These are phyloP conservation scores for Ambrosia artemisiifolia DNA, from an alignment of 129 eudicot species.

Conservation along the genomic window DNA sequence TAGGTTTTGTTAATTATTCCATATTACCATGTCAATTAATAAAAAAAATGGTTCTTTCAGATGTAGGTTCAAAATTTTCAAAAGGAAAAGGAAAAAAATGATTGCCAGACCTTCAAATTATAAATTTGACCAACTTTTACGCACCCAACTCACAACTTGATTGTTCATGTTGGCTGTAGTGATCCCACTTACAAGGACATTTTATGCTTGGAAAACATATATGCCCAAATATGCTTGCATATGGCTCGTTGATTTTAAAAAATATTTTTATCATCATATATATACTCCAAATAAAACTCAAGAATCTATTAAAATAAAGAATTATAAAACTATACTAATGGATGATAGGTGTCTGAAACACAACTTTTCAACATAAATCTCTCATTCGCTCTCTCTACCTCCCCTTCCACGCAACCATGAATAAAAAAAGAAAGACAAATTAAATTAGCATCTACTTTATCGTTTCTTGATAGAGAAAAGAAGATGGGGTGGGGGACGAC, in stretches of 20 bases:
- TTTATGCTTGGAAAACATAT: background rate
- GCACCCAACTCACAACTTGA: background rate
- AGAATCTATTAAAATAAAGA: background rate
- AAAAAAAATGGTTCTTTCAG: background rate
- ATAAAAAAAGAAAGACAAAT: slow-evolving; percentile 15
- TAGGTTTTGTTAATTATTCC: too few species aligned
- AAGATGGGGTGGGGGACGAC: slow-evolving; percentile 8
- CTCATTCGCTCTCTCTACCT: slow-evolving; percentile 11
- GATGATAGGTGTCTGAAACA: slow-evolving; percentile 25
- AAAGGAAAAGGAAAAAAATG: background rate
- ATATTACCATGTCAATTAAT: background rate
- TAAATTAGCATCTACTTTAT: slow-evolving; percentile 27
- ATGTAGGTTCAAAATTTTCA: too few species aligned
- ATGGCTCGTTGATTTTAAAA: slow-evolving; percentile 5
- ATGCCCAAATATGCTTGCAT: background rate
- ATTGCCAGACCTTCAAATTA: background rate
- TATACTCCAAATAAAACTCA: background rate
- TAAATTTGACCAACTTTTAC: background rate
- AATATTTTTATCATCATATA: background rate
- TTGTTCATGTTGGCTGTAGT: background rate
- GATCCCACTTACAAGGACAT: background rate
- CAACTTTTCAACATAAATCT: slow-evolving; percentile 5
- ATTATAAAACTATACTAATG: background rate
- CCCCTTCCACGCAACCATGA: slow-evolving; percentile 33
- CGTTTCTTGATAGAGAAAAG: background rate